These are phyloP conservation scores for Zarea fungicola DNA, from an alignment of 2,329 filamentous ascomycete species.

Conservation along the genomic window DNA sequence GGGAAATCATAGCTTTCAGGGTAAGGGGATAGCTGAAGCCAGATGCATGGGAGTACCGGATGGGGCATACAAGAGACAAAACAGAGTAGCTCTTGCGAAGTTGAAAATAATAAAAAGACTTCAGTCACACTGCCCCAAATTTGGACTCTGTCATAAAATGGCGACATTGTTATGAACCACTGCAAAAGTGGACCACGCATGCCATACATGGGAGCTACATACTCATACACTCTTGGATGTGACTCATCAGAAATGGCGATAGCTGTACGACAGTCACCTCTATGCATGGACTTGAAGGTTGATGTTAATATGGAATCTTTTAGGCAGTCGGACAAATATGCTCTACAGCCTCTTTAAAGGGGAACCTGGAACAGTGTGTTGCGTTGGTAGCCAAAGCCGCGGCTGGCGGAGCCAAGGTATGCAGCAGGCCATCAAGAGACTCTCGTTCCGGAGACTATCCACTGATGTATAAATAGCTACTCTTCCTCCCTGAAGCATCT, in stretches of 20 bases:
- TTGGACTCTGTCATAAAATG: neutral
- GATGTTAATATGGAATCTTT: neutral
- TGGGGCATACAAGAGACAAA: conserved; percentile 8
- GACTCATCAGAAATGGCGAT: conserved; percentile 21
- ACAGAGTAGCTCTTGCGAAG: conserved; percentile 4
- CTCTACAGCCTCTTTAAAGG: conserved; percentile 69
- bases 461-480: too few species aligned
- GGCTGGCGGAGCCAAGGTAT: conserved; percentile 70
- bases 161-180: neutral
- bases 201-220: conserved; percentile 7
- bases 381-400: conserved; percentile 67
- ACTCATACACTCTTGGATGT: neutral
- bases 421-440: conserved; percentile 10
- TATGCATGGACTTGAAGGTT: neutral
- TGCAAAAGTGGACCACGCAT: conserved; percentile 7
- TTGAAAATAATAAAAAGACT: conserved; percentile 2
- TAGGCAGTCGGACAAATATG: conserved; percentile 88
- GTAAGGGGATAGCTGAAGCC: neutral
- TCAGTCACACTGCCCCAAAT: neutral
- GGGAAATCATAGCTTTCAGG: neutral
- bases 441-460: too few species aligned
- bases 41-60: conserved; percentile 6
- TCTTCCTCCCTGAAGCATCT: conserved; percentile 88
- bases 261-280: conserved; percentile 19
- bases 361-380: conserved; percentile 77